These are phyloP conservation scores for Rhodotorula sp. DNA, from an alignment of 1,284 basidiomycete genomes.

Conservation along the genomic window DNA sequence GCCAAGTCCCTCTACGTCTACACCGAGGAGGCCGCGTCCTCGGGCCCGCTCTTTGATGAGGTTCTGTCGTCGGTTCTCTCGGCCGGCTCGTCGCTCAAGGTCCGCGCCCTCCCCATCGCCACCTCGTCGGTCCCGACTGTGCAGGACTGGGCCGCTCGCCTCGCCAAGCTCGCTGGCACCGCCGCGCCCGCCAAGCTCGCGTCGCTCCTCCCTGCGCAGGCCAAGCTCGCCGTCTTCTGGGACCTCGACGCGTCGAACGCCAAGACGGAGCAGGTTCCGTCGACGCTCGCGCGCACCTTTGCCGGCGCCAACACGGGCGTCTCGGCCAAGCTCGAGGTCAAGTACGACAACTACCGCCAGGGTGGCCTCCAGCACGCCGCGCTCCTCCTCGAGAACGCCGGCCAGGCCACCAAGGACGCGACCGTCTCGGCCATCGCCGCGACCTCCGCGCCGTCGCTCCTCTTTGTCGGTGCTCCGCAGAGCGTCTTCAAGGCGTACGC, in stretches of 20 bases:
- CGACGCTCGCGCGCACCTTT: conserved; percentile 41
- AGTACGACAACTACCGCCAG: conserved; percentile 46
- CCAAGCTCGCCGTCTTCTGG: conserved; percentile 53
- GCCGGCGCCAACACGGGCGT: conserved; percentile 40
- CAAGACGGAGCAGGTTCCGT: conserved; percentile 38
- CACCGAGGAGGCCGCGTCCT: conserved; percentile 60
- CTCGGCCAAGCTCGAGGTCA: conserved; percentile 36
- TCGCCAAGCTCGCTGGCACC: conserved; percentile 49
- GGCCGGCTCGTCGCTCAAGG: conserved; percentile 52
- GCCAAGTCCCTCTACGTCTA: conserved; percentile 66
- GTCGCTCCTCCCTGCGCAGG: conserved; percentile 41
- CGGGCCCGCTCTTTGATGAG: conserved; percentile 69
- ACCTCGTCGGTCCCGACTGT: conserved; percentile 62
- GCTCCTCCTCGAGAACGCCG: conserved; percentile 43
- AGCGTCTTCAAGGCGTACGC: conserved; percentile 45
- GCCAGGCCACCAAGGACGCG: conserved; percentile 19
- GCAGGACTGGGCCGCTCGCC: conserved; percentile 55
- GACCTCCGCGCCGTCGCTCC: conserved; percentile 41
- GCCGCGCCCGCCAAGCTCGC: conserved; percentile 25
- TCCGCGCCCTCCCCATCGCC: conserved; percentile 63
- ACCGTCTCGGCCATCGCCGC: conserved; percentile 40
- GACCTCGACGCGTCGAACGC: conserved; percentile 41
- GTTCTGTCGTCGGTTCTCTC: conserved; percentile 65
- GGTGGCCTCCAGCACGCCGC: conserved; percentile 44
- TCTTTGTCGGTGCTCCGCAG: conserved; percentile 42